Percentiles rank a stretch among this genome's conserved stretches.
Conservation (phyloP, 768 basidiomycete genomes). For the Tylopilus sp. region DNA sequence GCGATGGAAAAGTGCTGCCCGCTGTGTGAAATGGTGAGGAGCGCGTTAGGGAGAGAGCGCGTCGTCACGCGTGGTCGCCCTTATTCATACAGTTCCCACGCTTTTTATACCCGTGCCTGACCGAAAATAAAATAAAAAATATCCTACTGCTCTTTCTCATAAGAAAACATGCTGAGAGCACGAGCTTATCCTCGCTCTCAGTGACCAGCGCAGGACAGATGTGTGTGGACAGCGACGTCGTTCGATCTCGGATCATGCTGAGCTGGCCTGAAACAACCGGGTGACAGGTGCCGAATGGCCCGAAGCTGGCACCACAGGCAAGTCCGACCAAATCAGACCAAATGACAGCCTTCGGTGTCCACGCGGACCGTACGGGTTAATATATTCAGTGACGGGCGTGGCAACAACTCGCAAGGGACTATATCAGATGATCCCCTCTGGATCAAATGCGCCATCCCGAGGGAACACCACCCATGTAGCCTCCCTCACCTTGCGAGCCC, state of each 20-base stretch:
- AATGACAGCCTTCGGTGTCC: constrained; percentile 19
- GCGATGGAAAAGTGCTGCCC: constrained; percentile 33
- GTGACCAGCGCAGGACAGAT: too few species aligned
- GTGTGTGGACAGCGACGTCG: not conserved
- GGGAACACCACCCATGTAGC: constrained; percentile 7
- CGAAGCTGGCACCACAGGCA: constrained; percentile 17
- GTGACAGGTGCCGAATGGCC: constrained; percentile 2
- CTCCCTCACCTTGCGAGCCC: constrained; percentile 1
- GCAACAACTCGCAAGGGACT: constrained; percentile 10
- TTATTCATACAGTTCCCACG: constrained; percentile 37
- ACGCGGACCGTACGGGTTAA: constrained; percentile 24
- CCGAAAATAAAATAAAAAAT: constrained; percentile 16
- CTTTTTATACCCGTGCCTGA: constrained; percentile 24
- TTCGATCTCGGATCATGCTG: constrained; percentile 1
- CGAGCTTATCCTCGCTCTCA: not conserved
- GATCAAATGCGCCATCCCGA: constrained; percentile 24
- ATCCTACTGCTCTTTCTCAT: constrained; percentile 8
- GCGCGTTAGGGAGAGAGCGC: constrained; percentile 37
- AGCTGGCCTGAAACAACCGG: constrained; percentile 16
- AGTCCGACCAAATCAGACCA: constrained; percentile 26
- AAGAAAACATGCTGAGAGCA: constrained; percentile 14
- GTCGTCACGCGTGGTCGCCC: constrained; percentile 37
- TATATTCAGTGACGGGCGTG: constrained; percentile 8
- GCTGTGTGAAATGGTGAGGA: constrained; percentile 37
- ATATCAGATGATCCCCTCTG: constrained; percentile 19